These are phyloP conservation scores for Yarrowia sp. DNA, from an alignment of 805 yeast species.

Conservation along the genomic window DNA sequence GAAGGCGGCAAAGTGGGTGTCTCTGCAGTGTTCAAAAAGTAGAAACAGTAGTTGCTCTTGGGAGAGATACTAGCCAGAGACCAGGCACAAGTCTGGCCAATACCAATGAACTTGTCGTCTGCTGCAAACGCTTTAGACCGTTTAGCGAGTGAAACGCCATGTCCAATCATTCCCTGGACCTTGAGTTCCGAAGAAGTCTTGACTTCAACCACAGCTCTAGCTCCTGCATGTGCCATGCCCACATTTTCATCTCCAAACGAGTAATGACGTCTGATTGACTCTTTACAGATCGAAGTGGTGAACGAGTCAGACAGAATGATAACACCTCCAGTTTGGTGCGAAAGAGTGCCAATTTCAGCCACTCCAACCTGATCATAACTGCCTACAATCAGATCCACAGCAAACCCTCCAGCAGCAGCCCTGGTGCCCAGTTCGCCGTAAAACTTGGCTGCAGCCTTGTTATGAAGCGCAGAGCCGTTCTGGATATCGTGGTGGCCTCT, in stretches of 20 bases:
- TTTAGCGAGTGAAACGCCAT: slow-evolving; percentile 67
- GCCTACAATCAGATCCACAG: slow-evolving; percentile 87
- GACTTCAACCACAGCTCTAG: slow-evolving; percentile 70
- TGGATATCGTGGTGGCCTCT: slow-evolving; percentile 97
- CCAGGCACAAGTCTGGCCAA: slow-evolving; percentile 91
- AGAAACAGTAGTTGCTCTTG: slow-evolving; percentile 80
- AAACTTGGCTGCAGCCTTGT: slow-evolving; percentile 76
- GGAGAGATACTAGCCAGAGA: slow-evolving; percentile 82
- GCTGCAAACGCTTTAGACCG: slow-evolving; percentile 66
- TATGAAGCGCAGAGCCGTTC: slow-evolving; percentile 81
- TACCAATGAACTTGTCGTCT: slow-evolving; percentile 81
- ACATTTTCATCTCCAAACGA: slow-evolving; percentile 30
- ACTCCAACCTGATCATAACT: slow-evolving; percentile 95
- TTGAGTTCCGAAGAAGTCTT: slow-evolving; percentile 76
- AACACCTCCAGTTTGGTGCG: slow-evolving; percentile 85
- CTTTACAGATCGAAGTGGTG: slow-evolving; percentile 90
- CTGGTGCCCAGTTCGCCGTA: slow-evolving; percentile 71
- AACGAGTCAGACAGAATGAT: slow-evolving; percentile 85
- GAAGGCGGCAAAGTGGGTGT: slow-evolving; percentile 33
- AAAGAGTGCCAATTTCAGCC: slow-evolving; percentile 81
- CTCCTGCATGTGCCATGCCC: slow-evolving; percentile 21
- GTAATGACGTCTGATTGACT: slow-evolving; percentile 81
- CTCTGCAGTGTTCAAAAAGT: slow-evolving; percentile 70
- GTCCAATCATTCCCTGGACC: slow-evolving; percentile 90
- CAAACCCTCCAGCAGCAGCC: slow-evolving; percentile 69